These are phyloP conservation scores for Magnaporthiopsis poae DNA, from an alignment of 2,329 filamentous ascomycete species.

Conservation along the genomic window DNA sequence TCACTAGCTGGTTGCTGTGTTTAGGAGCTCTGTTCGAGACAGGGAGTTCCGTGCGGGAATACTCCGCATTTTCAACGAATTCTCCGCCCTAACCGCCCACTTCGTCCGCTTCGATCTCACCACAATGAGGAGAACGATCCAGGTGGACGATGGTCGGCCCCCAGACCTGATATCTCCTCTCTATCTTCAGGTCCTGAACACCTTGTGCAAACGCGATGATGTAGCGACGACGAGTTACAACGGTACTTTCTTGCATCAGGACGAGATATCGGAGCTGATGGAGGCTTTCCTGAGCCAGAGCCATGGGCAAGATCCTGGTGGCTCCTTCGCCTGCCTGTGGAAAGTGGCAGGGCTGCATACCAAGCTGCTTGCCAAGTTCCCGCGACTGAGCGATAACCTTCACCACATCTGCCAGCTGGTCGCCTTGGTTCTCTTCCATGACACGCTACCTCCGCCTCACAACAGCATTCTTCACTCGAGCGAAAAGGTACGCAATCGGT, in stretches of 20 bases:
- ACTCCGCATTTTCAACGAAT: constrained; percentile 29
- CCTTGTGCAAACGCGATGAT: constrained; percentile 4
- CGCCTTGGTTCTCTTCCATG: constrained; percentile 21
- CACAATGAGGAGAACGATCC: constrained; percentile 19
- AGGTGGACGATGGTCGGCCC: constrained; percentile 21
- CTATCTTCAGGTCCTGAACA: constrained; percentile 28
- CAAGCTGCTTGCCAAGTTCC: constrained; percentile 31
- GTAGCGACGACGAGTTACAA: constrained; percentile 18
- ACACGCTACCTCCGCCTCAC: constrained; percentile 13
- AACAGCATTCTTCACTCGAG: neutral
- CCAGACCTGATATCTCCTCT: constrained; percentile 31
- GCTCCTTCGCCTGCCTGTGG: constrained; percentile 32
- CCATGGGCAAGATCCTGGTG: constrained; percentile 20
- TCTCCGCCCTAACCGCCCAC: constrained; percentile 40
- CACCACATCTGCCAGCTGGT: constrained; percentile 27
- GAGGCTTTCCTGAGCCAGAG: constrained; percentile 31
- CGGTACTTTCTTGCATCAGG: constrained; percentile 16
- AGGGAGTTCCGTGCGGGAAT: constrained; percentile 23
- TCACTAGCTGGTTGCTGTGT: neutral
- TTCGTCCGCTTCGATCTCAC: constrained; percentile 41
- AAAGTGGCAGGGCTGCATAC: constrained; percentile 32
- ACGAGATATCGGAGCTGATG: constrained; percentile 31
- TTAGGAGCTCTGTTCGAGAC: constrained; percentile 7
- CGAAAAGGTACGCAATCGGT: constrained; percentile 10
- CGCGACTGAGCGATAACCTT: constrained; percentile 37